phyloP scores from a whole-genome alignment of 2,329 filamentous ascomycete genomes.

The Penicillium freii region DNA sequence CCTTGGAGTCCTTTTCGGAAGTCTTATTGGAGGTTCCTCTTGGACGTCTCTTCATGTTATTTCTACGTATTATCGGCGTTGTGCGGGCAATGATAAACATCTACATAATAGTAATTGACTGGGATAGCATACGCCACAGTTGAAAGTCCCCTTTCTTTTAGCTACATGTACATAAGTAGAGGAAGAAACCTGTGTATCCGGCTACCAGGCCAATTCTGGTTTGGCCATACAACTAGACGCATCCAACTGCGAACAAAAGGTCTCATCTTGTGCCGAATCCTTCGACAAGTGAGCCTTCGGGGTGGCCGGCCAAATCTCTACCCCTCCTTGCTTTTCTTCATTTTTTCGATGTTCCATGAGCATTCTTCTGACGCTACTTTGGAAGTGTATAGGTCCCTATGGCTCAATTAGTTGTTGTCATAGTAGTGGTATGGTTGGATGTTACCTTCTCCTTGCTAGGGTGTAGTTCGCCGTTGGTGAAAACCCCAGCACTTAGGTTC shows the following conservation, averaged over 20 bases:
- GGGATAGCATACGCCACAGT: background rate
- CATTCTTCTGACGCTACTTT: conserved; percentile 49
- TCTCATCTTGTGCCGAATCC: conserved; percentile 16
- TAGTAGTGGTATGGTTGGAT: rapidly evolving
- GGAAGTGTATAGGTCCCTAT: conserved; percentile 51
- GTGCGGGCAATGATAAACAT: no score
- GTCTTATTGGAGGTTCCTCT: no score
- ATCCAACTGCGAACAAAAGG: conserved; percentile 20
- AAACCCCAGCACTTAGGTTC: conserved; percentile 60
- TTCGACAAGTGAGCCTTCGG: background rate
- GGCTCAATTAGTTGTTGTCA: conserved; percentile 11
- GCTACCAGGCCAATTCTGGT: conserved; percentile 18
- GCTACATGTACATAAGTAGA: background rate
- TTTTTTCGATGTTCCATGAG: conserved; percentile 47
- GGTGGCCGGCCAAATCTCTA: conserved; percentile 53
- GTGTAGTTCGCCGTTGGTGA: conserved; percentile 62
- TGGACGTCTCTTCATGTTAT: no score
- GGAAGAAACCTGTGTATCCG: background rate
- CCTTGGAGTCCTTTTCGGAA: no score
- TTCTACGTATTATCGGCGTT: no score
- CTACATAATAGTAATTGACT: background rate
- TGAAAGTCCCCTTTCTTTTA: background rate
- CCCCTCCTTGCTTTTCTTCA: conserved; percentile 45
- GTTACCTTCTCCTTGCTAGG: conserved; percentile 56
- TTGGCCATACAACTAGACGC: conserved; percentile 13